Evolutionary conservation across 768 basidiomycete species (phyloP), one percentile per base, ranked within the genome.

Genomic region (Russula sp.): DNA sequence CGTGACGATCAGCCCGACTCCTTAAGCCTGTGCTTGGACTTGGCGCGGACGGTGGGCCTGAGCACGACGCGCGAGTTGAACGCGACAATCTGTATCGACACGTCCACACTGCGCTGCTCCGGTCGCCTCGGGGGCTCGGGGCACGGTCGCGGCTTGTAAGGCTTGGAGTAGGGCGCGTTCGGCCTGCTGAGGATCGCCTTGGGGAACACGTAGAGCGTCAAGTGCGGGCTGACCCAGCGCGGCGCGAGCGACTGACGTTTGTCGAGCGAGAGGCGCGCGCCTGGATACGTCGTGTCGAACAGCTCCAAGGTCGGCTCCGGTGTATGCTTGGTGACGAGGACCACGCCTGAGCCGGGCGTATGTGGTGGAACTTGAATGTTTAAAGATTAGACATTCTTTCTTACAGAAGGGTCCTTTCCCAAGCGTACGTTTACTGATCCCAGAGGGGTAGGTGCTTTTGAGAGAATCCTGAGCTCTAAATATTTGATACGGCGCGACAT

Each of bases 111-210:
- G 39, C 53, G 44, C 20, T 47, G 56, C 13, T 50, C 45, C 16
- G 47, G 47, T 32, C 22, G 44, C 22, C 14, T 22, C 3, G n/a
- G n/a, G 14, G 27, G 45, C 1, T 51, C 57, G 55, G 22, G 22
- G 22, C 2, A 27, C 22, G 22, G 22, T 27, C 22, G 22, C 10
- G 20, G 39, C 45, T 37, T 39, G 57, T 54, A 55, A 34, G 65
- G 65, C 37, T 34, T 22, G 16, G 27, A 1, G 16, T 37, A 59
- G 0, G 13, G 52, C 16, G 6, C 35, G 1, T 52, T 32, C 2
- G 62, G 65, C 42, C 50, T 54, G 35, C 4, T 49, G 1, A 66
- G 61, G 52, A 59, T 55, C 6, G 65, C 65, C 27, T 66, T 66
- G 39, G 65, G 65, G 52, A 63, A 45, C 34, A 55, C 65, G 52